A percentile compares a stretch with the other conserved stretches of the same genome.
phyloP scores from a whole-genome alignment of 129 eudicot genomes.

The Escallonia herrerae region DNA sequence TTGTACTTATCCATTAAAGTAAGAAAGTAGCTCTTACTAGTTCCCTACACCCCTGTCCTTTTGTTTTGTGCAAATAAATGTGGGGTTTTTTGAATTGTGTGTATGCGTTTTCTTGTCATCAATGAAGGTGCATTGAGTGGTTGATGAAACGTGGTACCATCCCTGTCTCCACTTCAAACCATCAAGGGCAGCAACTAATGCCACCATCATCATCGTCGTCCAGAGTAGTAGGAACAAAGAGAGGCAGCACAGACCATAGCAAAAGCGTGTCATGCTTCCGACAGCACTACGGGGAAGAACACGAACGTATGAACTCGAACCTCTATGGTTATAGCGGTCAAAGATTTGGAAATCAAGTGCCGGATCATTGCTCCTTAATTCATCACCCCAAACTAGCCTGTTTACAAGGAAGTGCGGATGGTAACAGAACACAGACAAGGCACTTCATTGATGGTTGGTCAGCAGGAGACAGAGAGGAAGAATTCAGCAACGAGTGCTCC shows the following conservation, averaged over 20 bases:
- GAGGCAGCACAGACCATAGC: constrained; percentile 14
- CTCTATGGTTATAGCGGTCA: constrained; percentile 2
- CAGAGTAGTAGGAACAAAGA: constrained; percentile 27
- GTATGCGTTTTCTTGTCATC: constrained; percentile 1
- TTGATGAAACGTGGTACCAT: constrained; percentile 28
- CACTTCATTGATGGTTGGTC: constrained; percentile 66
- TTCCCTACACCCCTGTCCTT: constrained; percentile 4
- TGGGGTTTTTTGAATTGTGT: constrained; percentile 9
- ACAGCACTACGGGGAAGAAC: constrained; percentile 15
- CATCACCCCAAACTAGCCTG: neutral
- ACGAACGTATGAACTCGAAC: constrained; percentile 8
- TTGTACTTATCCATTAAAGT: constrained; percentile 23
- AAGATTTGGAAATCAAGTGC: neutral
- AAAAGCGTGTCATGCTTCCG: constrained; percentile 10
- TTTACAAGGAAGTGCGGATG: neutral
- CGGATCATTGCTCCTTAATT: neutral
- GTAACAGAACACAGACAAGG: constrained; percentile 26
- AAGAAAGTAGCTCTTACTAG: constrained; percentile 3
- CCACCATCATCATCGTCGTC: constrained; percentile 26
- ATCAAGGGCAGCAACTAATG: constrained; percentile 29
- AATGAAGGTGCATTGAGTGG: constrained; percentile 40
- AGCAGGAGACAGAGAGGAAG: constrained; percentile 24
- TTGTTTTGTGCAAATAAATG: constrained; percentile 20
- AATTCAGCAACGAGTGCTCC: constrained; percentile 16
- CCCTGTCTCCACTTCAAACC: constrained; percentile 19